A percentile compares a stretch with the other conserved stretches of the same genome.
phyloP scores from a whole-genome alignment of 352 stramenopile species.

The Globisporangium carolinianum region DNA sequence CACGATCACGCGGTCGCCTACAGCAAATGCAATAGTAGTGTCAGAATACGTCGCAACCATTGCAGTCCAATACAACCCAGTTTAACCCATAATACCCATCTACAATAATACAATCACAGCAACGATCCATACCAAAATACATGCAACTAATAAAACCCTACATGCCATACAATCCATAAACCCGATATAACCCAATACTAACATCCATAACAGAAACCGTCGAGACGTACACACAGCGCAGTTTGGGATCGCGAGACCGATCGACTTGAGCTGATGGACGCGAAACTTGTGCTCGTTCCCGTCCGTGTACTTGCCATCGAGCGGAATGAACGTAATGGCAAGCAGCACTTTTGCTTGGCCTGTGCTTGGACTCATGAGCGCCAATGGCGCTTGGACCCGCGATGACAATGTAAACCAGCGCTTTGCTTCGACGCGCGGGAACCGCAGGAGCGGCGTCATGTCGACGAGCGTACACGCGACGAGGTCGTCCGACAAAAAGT shows the following conservation, averaged over 20 bases:
- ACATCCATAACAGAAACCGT: background rate
- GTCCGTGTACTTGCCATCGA: conserved; percentile 44
- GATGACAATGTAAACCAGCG: conserved; percentile 81
- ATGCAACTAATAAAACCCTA: too few species aligned
- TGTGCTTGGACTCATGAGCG: conserved; percentile 35
- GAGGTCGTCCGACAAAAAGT: conserved; percentile 76
- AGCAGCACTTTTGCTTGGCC: conserved; percentile 61
- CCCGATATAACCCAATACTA: too few species aligned
- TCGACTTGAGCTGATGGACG: conserved; percentile 82
- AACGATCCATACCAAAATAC: too few species aligned
- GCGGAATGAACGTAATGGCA: conserved; percentile 71
- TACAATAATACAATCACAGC: too few species aligned
- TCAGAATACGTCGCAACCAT: background rate
- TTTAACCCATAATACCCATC: too few species aligned
- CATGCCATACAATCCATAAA: too few species aligned
- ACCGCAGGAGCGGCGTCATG: conserved; percentile 76
- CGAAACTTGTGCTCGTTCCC: conserved; percentile 81
- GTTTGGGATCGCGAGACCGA: conserved; percentile 71
- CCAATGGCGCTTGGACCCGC: conserved; percentile 24
- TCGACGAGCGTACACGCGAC: conserved; percentile 73
- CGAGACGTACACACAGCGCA: conserved; percentile 64
- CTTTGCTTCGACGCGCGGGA: conserved; percentile 59
- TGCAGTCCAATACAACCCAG: too few species aligned
- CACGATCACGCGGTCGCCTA: conserved; percentile 78
- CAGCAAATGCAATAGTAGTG: background rate